phyloP scores from a whole-genome alignment of 2,329 filamentous ascomycete genomes.

The Hymenoscyphus albidus region DNA sequence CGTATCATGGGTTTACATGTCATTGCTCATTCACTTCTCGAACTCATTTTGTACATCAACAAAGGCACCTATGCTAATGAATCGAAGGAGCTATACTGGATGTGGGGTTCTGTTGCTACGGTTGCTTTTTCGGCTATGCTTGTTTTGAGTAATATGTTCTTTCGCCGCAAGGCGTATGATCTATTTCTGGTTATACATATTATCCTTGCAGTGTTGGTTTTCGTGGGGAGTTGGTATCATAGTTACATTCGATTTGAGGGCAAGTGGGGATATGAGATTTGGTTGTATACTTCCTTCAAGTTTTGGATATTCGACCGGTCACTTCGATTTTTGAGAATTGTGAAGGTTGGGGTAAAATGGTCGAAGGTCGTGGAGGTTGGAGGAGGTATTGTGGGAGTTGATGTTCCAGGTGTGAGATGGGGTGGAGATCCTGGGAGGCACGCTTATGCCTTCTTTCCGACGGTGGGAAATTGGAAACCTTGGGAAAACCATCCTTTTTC shows the following conservation, averaged over 20 bases:
- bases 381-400: constrained; percentile 38
- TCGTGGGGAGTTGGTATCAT: constrained; percentile 33
- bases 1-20: constrained; percentile 44
- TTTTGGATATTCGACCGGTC: constrained; percentile 47
- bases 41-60: constrained; percentile 36
- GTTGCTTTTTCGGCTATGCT: constrained; percentile 24
- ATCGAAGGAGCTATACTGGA: constrained; percentile 39
- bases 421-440: constrained; percentile 35
- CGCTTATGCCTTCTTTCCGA: constrained; percentile 49
- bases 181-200: constrained; percentile 19
- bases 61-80: constrained; percentile 31
- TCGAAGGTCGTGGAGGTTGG: constrained; percentile 39
- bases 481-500: constrained; percentile 46
- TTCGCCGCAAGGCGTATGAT: constrained; percentile 35
- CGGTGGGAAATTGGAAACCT: constrained; percentile 33
- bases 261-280: constrained; percentile 45
- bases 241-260: constrained; percentile 36
- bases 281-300: constrained; percentile 42
- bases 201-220: constrained; percentile 15
- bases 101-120: constrained; percentile 43
- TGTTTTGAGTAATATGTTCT: constrained; percentile 34
- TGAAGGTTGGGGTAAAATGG: constrained; percentile 37
- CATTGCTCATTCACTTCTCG: constrained; percentile 44
- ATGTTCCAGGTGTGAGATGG: constrained; percentile 41
- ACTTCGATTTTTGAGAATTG: constrained; percentile 38